These are phyloP conservation scores for Arachis monticola DNA, from an alignment of 331 rosid species.

Conservation along the genomic window DNA sequence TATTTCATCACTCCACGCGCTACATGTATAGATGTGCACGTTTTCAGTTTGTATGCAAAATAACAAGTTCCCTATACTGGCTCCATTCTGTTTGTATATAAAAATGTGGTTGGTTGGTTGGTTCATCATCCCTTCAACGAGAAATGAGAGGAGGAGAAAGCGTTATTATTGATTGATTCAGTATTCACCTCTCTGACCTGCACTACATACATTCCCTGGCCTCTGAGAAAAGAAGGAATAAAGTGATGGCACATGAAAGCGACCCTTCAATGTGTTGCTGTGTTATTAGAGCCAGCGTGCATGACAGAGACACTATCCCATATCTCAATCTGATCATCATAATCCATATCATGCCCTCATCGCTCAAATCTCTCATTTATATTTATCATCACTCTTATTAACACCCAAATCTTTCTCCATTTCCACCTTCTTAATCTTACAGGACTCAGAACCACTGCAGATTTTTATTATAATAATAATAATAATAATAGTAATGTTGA, in stretches of 20 bases:
- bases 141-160: too few species aligned
- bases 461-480: too few species aligned
- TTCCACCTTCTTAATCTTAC: not conserved
- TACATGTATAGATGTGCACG: constrained; percentile 16
- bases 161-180: not conserved
- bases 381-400: not conserved
- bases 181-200: not conserved
- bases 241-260: constrained; percentile 38
- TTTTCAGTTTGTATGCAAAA: not conserved
- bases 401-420: constrained; percentile 10
- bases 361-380: too few species aligned
- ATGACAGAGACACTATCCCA: too few species aligned
- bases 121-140: not conserved
- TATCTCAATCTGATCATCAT: not conserved
- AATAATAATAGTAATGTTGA: too few species aligned
- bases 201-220: constrained; percentile 29
- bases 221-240: constrained; percentile 25
- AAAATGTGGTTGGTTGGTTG: not conserved
- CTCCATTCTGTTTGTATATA: too few species aligned
- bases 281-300: constrained; percentile 27
- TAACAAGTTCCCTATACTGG: not conserved
- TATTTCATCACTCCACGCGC: constrained; percentile 9
- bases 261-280: constrained; percentile 35
- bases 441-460: not conserved
- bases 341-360: not conserved